These are phyloP conservation scores for Leucaena leucocephala DNA, from an alignment of 306 rosid species.

Conservation along the genomic window DNA sequence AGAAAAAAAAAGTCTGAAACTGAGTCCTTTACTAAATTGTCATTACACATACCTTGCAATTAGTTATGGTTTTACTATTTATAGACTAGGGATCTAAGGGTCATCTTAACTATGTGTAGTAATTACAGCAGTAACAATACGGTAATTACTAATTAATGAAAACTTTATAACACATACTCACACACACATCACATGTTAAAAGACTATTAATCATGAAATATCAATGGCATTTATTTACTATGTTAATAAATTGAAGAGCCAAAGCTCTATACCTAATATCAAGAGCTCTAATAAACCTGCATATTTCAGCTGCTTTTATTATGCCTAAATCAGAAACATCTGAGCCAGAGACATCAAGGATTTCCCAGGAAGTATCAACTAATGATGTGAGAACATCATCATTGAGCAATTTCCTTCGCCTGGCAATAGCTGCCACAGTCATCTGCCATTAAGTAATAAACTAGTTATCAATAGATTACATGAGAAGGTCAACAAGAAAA, in stretches of 20 bases:
- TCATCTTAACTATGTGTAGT: too few species aligned
- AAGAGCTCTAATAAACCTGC: constrained; percentile 67
- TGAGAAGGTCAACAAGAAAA: constrained; percentile 15
- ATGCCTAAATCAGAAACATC: constrained; percentile 85
- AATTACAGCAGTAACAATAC: too few species aligned
- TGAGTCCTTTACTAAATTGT: too few species aligned
- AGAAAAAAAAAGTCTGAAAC: too few species aligned
- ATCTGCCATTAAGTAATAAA: constrained; percentile 53
- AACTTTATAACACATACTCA: too few species aligned
- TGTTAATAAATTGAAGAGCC: neutral
- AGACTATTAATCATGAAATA: constrained; percentile 1
- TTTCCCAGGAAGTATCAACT: constrained; percentile 79
- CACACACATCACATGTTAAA: neutral
- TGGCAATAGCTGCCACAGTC: constrained; percentile 70
- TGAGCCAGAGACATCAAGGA: constrained; percentile 82
- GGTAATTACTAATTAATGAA: too few species aligned
- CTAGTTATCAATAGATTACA: constrained; percentile 21
- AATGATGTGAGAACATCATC: constrained; percentile 74
- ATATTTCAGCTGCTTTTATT: constrained; percentile 61
- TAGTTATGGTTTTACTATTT: too few species aligned
- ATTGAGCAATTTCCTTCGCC: constrained; percentile 72
- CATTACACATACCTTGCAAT: too few species aligned
- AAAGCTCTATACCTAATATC: constrained; percentile 71
- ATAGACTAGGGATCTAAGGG: too few species aligned
- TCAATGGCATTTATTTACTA: constrained; percentile 5